phyloP scores from a whole-genome alignment of 1,284 basidiomycete genomes.

The Lentinus polychrous region DNA sequence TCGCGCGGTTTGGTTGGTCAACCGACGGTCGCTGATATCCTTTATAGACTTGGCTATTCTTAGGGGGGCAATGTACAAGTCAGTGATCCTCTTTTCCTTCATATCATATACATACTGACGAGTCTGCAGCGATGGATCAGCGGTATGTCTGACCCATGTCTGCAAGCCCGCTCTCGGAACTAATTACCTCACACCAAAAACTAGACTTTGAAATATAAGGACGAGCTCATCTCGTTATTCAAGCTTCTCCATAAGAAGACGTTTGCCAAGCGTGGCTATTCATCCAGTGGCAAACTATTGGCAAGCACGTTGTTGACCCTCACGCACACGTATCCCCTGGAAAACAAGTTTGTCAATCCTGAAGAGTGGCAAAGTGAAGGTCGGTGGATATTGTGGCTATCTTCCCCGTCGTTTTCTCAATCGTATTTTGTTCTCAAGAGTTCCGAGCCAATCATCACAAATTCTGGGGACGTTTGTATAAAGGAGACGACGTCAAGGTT shows the following conservation, averaged over 20 bases:
- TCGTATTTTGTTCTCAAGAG: conserved; percentile 32
- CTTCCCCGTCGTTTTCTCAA: too few relatives aligned
- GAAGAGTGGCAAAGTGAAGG: conserved; percentile 75
- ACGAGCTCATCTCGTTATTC: conserved; percentile 61
- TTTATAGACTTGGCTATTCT: conserved; percentile 58
- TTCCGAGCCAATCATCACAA: conserved; percentile 70
- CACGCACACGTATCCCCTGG: conserved; percentile 77
- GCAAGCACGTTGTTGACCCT: conserved; percentile 73
- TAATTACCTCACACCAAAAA: background rate
- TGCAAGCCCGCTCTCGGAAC: background rate
- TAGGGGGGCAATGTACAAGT: conserved; percentile 66
- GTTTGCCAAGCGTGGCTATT: conserved; percentile 79
- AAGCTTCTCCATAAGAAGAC: conserved; percentile 64
- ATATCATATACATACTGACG: conserved; percentile 5
- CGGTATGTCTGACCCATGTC: conserved; percentile 43
- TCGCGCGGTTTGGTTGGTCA: conserved; percentile 9
- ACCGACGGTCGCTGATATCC: conserved; percentile 5
- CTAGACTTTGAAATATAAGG: conserved; percentile 48
- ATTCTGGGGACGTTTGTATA: conserved; percentile 73
- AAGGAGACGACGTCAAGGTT: conserved; percentile 52
- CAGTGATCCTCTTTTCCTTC: conserved; percentile 22
- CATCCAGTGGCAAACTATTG: conserved; percentile 75
- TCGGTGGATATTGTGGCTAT: conserved; percentile 23
- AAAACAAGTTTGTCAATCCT: conserved; percentile 80
- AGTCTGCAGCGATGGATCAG: conserved; percentile 49